phyloP scores from a whole-genome alignment of 768 basidiomycete genomes.

The Roridomyces roridus region DNA sequence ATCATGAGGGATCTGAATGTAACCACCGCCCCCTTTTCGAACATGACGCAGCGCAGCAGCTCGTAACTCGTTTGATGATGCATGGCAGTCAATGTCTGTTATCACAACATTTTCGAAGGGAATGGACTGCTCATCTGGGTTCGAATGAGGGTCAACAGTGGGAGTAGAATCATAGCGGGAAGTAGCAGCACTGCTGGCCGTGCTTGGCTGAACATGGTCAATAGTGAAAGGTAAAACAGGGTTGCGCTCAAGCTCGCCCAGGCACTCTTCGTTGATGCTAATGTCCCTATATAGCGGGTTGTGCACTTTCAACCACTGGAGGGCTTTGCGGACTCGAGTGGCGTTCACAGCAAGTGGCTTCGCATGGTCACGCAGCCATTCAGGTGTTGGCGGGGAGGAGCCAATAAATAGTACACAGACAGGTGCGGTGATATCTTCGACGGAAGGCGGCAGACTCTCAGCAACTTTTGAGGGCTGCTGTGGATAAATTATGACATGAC shows the following conservation, averaged over 20 bases:
- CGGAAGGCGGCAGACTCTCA: not conserved
- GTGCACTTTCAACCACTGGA: constrained; percentile 9
- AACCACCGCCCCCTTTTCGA: constrained; percentile 21
- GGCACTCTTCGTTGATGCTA: not conserved
- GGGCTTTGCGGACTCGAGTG: not conserved
- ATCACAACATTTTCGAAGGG: constrained; percentile 16
- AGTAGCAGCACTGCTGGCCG: not conserved
- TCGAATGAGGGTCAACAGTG: not conserved
- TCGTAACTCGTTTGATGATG: constrained; percentile 22
- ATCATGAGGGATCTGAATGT: constrained; percentile 27
- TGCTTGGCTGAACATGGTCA: not conserved
- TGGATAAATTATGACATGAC: constrained; percentile 6
- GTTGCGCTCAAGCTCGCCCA: not conserved
- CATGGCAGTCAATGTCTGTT: constrained; percentile 29
- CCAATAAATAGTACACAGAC: constrained; percentile 1
- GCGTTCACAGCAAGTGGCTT: constrained; percentile 8
- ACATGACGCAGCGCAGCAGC: constrained; percentile 33
- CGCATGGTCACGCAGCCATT: constrained; percentile 6
- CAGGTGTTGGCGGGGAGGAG: not conserved
- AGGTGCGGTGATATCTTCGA: not conserved
- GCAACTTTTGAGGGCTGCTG: constrained; percentile 1
- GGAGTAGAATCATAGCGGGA: constrained; percentile 1
- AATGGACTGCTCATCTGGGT: not conserved
- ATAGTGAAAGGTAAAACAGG: constrained; percentile 2
- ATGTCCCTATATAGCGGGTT: constrained; percentile 5